Percentiles rank a stretch among this genome's conserved stretches.
These are phyloP conservation scores for Erysimum pusillum DNA, from an alignment of 441 rosid species.

Conservation along the genomic window DNA sequence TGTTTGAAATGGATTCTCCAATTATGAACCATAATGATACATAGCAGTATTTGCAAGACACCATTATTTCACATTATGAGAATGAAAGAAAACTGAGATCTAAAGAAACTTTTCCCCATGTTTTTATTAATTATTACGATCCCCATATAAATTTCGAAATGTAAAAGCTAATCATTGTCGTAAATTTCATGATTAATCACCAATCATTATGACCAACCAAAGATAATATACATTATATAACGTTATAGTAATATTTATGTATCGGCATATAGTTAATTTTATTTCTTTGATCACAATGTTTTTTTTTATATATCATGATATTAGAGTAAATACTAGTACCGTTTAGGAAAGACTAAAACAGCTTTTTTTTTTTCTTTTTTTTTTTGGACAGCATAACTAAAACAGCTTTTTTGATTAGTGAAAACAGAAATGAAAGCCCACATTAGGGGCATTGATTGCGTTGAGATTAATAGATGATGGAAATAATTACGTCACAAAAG, in stretches of 20 bases:
- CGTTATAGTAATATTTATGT: neutral
- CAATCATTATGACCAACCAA: conserved; percentile 41
- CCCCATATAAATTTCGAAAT: conserved; percentile 43
- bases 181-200: conserved; percentile 38
- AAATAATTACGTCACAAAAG: neutral
- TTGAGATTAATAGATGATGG: conserved; percentile 24
- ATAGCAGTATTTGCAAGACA: conserved; percentile 49
- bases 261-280: neutral
- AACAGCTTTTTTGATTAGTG: neutral
- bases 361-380: neutral
- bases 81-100: conserved; percentile 37
- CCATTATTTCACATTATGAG: conserved; percentile 46
- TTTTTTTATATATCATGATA: neutral
- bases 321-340: neutral
- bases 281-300: neutral
- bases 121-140: conserved; percentile 44
- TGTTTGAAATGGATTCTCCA: conserved; percentile 28
- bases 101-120: conserved; percentile 41
- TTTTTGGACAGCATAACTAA: too few relatives aligned
- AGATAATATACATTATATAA: conserved; percentile 13
- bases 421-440: conserved; percentile 20
- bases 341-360: neutral
- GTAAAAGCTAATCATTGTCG: conserved; percentile 41
- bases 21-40: conserved; percentile 46
- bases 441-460: conserved; percentile 41